A percentile compares a stretch with the other conserved stretches of the same genome.
Conservation (phyloP, 2,329 filamentous ascomycete species). For the Clonostachys chloroleuca region DNA sequence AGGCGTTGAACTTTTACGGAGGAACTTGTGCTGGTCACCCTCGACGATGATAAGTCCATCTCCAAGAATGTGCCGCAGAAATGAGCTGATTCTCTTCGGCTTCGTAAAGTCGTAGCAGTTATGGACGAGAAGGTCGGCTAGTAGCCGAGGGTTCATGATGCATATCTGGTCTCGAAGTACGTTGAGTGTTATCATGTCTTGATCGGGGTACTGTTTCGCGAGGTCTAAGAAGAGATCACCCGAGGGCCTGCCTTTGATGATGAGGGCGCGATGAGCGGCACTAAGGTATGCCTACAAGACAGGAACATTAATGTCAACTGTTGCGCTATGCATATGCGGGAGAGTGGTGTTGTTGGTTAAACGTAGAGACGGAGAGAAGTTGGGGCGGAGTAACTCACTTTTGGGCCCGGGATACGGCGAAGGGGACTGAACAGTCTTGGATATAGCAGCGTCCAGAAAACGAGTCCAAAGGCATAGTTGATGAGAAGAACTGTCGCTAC, state of each 20-base stretch:
- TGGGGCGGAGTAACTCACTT: constrained; percentile 1
- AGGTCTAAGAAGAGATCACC: constrained; percentile 16
- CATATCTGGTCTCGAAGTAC: constrained; percentile 8
- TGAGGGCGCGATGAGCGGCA: constrained; percentile 6
- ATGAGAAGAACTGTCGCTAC: constrained; percentile 2
- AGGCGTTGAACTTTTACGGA: constrained; percentile 63
- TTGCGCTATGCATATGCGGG: not conserved
- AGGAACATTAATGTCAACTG: not conserved
- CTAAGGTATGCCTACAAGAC: constrained; percentile 6
- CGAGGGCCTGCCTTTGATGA: constrained; percentile 10
- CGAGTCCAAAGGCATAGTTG: constrained; percentile 5
- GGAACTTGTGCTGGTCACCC: constrained; percentile 66
- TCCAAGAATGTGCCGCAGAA: constrained; percentile 49
- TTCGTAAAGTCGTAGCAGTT: constrained; percentile 50
- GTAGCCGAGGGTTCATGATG: constrained; percentile 12
- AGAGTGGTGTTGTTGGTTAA: not conserved
- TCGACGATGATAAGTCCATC: constrained; percentile 60
- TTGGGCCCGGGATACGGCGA: constrained; percentile 5
- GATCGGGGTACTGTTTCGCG: constrained; percentile 11
- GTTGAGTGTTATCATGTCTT: constrained; percentile 13
- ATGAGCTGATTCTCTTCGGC: constrained; percentile 35
- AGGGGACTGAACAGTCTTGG: constrained; percentile 6
- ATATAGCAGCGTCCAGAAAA: constrained; percentile 7
- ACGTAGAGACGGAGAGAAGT: not conserved
- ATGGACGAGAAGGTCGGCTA: constrained; percentile 17